Evolutionary conservation across 192 early-diverging fungal species (phyloP), one percentile per base, ranked within the genome.

Genomic region (Coemansia sp.): DNA sequence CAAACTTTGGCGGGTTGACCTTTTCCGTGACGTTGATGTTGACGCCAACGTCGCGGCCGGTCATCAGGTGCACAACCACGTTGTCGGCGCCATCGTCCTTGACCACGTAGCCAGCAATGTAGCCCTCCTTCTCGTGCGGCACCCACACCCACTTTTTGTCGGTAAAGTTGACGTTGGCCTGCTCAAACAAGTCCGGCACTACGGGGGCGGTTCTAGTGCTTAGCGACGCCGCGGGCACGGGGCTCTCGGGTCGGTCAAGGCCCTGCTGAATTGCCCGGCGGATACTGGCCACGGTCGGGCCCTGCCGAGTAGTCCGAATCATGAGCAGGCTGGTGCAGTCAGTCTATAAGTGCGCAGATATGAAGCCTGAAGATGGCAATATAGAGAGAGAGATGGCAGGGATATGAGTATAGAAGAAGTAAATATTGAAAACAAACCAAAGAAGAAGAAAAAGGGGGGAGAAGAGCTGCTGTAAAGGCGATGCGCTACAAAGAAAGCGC

Each of bases 1-100:
- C 97, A 71, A 99, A 99, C 83, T 99, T 98, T 64, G 97, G 97
- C 59, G 97, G 97, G 59, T 99, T 99, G 93, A 98, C 96, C 78
- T 97, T 96, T 61, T 96, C 89, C 8, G 91, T 92, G 46, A 89
- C 92, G 72, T 91, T 93, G 61, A 91, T 84, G 71, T 88, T 87
- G 56, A 96, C 88, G 4, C 82, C 82, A 51, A 85, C 81, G 73
- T 92, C 89, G 77, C 86, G 84, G 17, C 89, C 91, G 57, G 91
- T 93, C 66, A 89, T 87, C 14, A 95, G 77, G 65, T 92, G 86
- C 8, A 99, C 89, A 27, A 87, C 83, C 10, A 92, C 89, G 25
- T 86, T 79, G 39, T 93, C 91, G 20, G 86, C 89, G 51, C 70
- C 60, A 31, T 94, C 87, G 46, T 91, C 89, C 59, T 87, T 74